Evolutionary conservation across 2,329 filamentous ascomycete species (phyloP), one percentile per base, ranked within the genome.

Genomic region (Bipolaris oryzae): DNA sequence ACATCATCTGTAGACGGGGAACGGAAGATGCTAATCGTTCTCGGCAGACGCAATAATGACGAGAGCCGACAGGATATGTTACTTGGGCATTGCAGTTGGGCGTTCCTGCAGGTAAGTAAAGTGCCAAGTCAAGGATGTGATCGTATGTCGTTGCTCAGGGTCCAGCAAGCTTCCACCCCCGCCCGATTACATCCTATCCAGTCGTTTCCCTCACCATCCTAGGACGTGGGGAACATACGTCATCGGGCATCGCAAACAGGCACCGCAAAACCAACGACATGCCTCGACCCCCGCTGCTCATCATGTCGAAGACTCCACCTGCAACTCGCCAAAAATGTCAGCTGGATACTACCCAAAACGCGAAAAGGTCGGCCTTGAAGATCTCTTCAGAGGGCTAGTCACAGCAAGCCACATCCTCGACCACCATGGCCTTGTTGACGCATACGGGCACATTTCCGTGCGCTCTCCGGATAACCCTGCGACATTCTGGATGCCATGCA

Each of bases 391-490:
- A 39, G 70, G 71, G 34, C 71, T 82, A 33, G 79, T 84, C 20
- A 76, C 75, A 3, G 81, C 79, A 35, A 77, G 76, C 56, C 82
- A 84, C 64, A 84, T 85, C 48, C 79, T 85, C 1, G 80, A 84
- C 67, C 67, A 81, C 53, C 74, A 84, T 46, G 74, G 74, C 44
- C 76, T 85, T 7, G 66, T 86, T 34, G 83, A 85, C 55, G 82
- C 80, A 0, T 85, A 82, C 62, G 82, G 83, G 16, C 83, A 86
- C 60, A 74, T 86, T 11, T 84, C 82, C 2, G 74, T 84, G 18
- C 77, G 84, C 5, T 79, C 83, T 53, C 82, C 83, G 7, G 71
- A 74, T 34, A 78, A 82, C 9, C 66, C 77, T 1, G 68, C 76
- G 2, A 80, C 77, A 0, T 81, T 81, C 67, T 81, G 78, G 74